Evolutionary conservation across 2,329 filamentous ascomycete species (phyloP).

Genomic region (Diaporthe capsici): DNA sequence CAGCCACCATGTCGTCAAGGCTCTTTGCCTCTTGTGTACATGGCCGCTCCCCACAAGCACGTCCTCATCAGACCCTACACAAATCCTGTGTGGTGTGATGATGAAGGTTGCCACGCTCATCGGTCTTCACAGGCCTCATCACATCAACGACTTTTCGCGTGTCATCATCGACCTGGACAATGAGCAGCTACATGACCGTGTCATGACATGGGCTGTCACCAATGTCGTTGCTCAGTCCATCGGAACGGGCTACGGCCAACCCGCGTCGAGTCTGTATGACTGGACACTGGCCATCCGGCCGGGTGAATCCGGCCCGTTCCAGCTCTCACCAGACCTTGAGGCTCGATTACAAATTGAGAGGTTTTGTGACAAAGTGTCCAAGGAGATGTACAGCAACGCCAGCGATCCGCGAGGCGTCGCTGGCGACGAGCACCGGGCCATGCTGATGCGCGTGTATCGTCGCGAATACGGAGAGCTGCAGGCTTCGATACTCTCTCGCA

Average conservation of each 20-base stretch:
- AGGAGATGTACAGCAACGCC: slow-evolving; percentile 84
- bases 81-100: slow-evolving; percentile 86
- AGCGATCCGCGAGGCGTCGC: slow-evolving; percentile 79
- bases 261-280: slow-evolving; percentile 82
- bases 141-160: slow-evolving; percentile 86
- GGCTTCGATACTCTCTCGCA: slow-evolving; percentile 70
- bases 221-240: slow-evolving; percentile 87
- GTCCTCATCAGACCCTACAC: slow-evolving; percentile 84
- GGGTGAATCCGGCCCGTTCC: slow-evolving; percentile 71
- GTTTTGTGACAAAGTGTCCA: slow-evolving; percentile 83
- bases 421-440: slow-evolving; percentile 76
- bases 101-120: slow-evolving; percentile 90
- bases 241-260: slow-evolving; percentile 87
- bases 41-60: slow-evolving; percentile 89
- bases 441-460: slow-evolving; percentile 76
- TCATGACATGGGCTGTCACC: slow-evolving; percentile 87
- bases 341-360: slow-evolving; percentile 79
- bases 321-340: slow-evolving; percentile 73
- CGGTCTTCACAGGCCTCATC: slow-evolving; percentile 83
- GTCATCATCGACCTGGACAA: slow-evolving; percentile 81
- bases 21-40: slow-evolving; percentile 82
- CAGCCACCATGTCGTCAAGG: slow-evolving; percentile 86
- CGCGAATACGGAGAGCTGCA: slow-evolving; percentile 76
- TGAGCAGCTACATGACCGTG: slow-evolving; percentile 83
- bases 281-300: slow-evolving; percentile 77